Percentiles rank a stretch among this genome's conserved stretches.
Evolutionary conservation across 768 basidiomycete genomes (phyloP).

Genomic region (Suillus lakei): DNA sequence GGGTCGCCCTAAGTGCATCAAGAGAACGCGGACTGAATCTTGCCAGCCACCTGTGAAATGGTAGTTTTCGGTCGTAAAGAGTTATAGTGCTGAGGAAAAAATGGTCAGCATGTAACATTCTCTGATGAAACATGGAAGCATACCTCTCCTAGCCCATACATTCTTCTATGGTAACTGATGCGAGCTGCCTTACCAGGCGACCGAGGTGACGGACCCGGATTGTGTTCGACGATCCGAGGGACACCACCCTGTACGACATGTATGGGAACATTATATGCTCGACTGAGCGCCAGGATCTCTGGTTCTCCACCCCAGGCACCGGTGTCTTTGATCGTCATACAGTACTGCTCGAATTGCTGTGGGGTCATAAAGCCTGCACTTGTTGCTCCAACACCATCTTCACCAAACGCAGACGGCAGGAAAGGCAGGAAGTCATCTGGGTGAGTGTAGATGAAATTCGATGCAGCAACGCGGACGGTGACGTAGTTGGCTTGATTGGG

Average conservation of each 20-base stretch:
- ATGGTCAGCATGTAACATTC: conserved; percentile 12
- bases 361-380: conserved; percentile 71
- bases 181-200: conserved; percentile 51
- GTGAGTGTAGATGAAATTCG: conserved; percentile 81
- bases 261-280: conserved; percentile 82
- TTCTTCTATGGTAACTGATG: conserved; percentile 90
- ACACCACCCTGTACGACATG: conserved; percentile 86
- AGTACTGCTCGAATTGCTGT: conserved; percentile 73
- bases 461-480: conserved; percentile 68
- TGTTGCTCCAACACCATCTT: conserved; percentile 67
- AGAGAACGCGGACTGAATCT: conserved; percentile 34
- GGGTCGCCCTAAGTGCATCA: conserved; percentile 16
- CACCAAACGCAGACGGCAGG: conserved; percentile 73
- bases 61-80: conserved; percentile 67
- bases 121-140: conserved; percentile 28
- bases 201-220: conserved; percentile 48
- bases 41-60: conserved; percentile 33
- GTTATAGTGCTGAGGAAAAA: conserved; percentile 75
- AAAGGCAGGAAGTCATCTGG: conserved; percentile 94
- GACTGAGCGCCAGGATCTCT: conserved; percentile 89
- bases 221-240: conserved; percentile 85
- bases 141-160: conserved; percentile 97
- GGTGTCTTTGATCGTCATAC: conserved; percentile 75
- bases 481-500: conserved; percentile 61
- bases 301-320: conserved; percentile 98